phyloP scores from a whole-genome alignment of 192 early-diverging fungal genomes.

The Phycomyces blakesleeanus region DNA sequence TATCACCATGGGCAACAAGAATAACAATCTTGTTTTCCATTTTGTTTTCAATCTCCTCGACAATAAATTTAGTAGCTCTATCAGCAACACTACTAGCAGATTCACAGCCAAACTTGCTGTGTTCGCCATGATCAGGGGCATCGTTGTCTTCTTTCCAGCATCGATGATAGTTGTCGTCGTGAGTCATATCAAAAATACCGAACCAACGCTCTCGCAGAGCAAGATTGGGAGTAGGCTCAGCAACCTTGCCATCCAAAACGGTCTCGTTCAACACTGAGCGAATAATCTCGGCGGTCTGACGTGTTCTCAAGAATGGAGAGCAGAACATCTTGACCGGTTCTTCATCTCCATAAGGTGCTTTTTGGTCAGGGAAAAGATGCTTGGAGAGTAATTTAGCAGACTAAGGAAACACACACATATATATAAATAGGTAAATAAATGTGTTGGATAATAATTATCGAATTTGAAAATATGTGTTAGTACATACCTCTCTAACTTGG shows the following conservation, averaged over 20 bases:
- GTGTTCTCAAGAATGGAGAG: slow-evolving; percentile 50
- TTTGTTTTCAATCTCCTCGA: slow-evolving; percentile 30
- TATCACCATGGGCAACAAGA: slow-evolving; percentile 52
- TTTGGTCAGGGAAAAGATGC: slow-evolving; percentile 20
- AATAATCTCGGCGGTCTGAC: slow-evolving; percentile 49
- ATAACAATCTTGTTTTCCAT: slow-evolving; percentile 29
- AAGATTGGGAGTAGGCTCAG: slow-evolving; percentile 12
- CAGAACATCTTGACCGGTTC: slow-evolving; percentile 38
- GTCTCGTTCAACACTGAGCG: slow-evolving; percentile 15
- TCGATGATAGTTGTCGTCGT: slow-evolving; percentile 35
- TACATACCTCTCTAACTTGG: slow-evolving; percentile 44
- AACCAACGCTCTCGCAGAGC: slow-evolving; percentile 54
- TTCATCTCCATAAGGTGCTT: neutral
- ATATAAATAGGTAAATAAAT: slow-evolving; percentile 3
- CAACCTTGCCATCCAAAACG: slow-evolving; percentile 6
- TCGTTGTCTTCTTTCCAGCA: slow-evolving; percentile 45
- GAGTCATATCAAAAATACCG: slow-evolving; percentile 51
- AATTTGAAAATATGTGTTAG: neutral
- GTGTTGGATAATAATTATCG: neutral
- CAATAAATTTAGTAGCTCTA: slow-evolving; percentile 26
- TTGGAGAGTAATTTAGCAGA: slow-evolving; percentile 29
- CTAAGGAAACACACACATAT: slow-evolving; percentile 19
- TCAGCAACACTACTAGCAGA: slow-evolving; percentile 22
- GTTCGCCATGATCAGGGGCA: slow-evolving; percentile 17
- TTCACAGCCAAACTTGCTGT: slow-evolving; percentile 16